Evolutionary conservation across 192 early-diverging fungal genomes (phyloP), one percentile per base, ranked within the genome.

Genomic region (Gonapodya prolifera): DNA sequence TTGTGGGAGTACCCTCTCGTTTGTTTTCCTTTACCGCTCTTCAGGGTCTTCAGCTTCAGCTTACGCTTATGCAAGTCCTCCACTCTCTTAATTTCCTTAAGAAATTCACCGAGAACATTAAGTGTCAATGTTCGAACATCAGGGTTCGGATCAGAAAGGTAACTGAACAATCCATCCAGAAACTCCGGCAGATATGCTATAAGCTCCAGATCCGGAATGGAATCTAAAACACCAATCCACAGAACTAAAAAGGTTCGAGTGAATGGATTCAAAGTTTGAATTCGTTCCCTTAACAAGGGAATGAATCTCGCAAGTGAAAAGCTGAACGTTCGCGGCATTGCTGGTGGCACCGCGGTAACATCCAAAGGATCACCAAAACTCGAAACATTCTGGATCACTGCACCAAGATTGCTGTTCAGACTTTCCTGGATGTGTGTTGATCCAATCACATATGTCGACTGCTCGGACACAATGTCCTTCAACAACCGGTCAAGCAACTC

Each of bases 401-500:
- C 23, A 23, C 8, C 8, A 61, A 23, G 8, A 61, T 61, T 23
- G 23, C 8, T 61, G 45, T 61, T 61, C 36, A 34, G 35, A 33
- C 30, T 18, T 2, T 30, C 33, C 30, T 34, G 29, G 36, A 32
- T 34, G 70, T 76, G n/a, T 28, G 79, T 75, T 76, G 81, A 32
- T 79, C 80, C 36, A 33, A 31, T 8, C 16, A n/a, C 23, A 29
- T 74, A 69, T 89, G 90, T 90, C 0, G 95, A 88, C 70, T 93
- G 90, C 78, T 98, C 98, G 0, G 92, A 91, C 0, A 98, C 96
- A 83, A 99, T 93, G 78, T 99, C 98, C 83, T 97, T 98, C 77
- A 99, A 91, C 35, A 99, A 85, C 35, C 96, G 83, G 80, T 99
- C 95, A 70, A 99, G 79, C 34, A 98, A 86, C 35, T 98, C 97